Percentiles rank a stretch among this genome's conserved stretches.
Evolutionary conservation across 2,329 filamentous ascomycete genomes (phyloP).

Genomic region (Aspergillus uvarum): DNA sequence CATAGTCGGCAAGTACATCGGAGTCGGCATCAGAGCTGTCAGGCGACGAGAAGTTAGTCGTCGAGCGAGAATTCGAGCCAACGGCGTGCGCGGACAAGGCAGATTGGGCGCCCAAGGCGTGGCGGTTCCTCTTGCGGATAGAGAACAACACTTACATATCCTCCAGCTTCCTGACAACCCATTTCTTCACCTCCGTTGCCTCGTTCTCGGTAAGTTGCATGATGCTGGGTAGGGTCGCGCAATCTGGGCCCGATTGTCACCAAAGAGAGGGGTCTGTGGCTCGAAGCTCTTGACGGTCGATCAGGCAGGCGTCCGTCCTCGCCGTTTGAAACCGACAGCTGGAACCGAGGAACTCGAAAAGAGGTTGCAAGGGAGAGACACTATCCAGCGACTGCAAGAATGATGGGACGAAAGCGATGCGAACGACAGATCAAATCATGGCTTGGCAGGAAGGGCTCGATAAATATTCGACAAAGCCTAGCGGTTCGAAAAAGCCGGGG

Average conservation of each 20-base stretch:
- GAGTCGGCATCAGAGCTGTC: slow-evolving; percentile 61
- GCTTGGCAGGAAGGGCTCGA: background rate
- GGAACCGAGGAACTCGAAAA: background rate
- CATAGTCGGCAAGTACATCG: slow-evolving; percentile 62
- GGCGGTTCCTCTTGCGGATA: background rate
- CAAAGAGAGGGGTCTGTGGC: background rate
- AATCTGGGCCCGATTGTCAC: background rate
- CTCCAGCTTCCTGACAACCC: slow-evolving; percentile 60
- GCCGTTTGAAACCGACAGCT: background rate
- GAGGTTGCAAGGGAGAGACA: background rate
- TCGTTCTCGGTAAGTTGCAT: slow-evolving; percentile 59
- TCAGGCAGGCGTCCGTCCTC: background rate
- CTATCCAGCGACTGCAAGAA: background rate
- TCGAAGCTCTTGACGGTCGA: background rate
- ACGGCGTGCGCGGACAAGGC: background rate
- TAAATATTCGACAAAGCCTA: slow-evolving; percentile 9
- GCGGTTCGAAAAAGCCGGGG: slow-evolving; percentile 17
- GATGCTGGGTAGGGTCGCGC: background rate
- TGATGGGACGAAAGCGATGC: background rate
- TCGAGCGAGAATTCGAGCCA: background rate
- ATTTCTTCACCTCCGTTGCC: slow-evolving; percentile 54
- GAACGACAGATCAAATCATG: slow-evolving; percentile 9
- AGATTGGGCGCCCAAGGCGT: background rate
- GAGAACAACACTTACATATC: slow-evolving; percentile 48
- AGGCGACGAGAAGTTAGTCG: background rate